Evolutionary conservation across 768 basidiomycete genomes (phyloP).

Genomic region (Rhizopogon sp.): DNA sequence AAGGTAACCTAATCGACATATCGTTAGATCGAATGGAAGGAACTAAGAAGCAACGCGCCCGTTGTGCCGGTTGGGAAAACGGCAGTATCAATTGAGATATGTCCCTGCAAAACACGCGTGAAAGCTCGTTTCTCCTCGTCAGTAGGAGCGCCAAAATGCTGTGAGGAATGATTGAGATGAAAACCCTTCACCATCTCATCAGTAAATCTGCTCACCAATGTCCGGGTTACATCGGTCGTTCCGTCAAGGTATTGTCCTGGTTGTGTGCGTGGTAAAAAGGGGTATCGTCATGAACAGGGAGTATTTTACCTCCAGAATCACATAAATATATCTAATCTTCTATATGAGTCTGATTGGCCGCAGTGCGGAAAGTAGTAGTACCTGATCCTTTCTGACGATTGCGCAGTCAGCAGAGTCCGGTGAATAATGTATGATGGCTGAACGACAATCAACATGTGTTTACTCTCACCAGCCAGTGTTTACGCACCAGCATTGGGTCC

Average conservation of each 20-base stretch:
- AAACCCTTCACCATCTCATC: not conserved
- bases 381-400: constrained; percentile 70
- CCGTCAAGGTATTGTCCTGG: constrained; percentile 85
- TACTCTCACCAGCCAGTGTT: not conserved
- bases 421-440: constrained; percentile 91
- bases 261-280: not conserved
- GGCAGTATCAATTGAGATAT: constrained; percentile 83
- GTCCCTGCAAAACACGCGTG: constrained; percentile 88
- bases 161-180: not conserved
- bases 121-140: constrained; percentile 82
- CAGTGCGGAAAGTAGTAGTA: constrained; percentile 17
- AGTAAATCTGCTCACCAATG: constrained; percentile 50
- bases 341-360: constrained; percentile 27
- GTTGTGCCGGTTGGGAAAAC: constrained; percentile 81
- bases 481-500: constrained; percentile 85
- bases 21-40: not conserved
- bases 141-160: constrained; percentile 89
- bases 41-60: constrained; percentile 35
- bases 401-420: constrained; percentile 74
- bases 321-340: constrained; percentile 59
- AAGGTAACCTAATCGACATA: constrained; percentile 38
- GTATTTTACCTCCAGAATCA: constrained; percentile 72
- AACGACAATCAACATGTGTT: not conserved
- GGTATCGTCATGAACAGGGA: not conserved
- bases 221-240: constrained; percentile 92